These are phyloP conservation scores for Taphrina sp. DNA, from an alignment of 1,139 yeast species.

Conservation along the genomic window DNA sequence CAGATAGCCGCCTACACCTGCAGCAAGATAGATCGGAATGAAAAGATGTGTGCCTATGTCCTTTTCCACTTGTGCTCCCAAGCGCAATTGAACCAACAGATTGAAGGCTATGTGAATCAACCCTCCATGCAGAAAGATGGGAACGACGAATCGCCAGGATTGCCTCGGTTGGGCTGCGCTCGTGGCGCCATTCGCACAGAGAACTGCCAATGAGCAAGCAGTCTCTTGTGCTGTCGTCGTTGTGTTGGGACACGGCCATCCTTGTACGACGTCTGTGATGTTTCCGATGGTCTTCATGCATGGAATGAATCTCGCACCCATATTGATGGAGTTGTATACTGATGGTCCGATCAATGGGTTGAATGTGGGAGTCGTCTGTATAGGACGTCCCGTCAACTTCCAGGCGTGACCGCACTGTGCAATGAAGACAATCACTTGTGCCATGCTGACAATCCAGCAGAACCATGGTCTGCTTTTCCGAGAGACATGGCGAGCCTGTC, in stretches of 20 bases:
- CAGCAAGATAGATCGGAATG: constrained; percentile 56
- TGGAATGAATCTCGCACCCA: constrained; percentile 64
- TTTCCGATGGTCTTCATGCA: constrained; percentile 61
- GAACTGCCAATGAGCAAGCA: constrained; percentile 57
- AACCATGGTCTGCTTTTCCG: constrained; percentile 20
- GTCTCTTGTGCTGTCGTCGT: constrained; percentile 55
- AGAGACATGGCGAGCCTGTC: no score
- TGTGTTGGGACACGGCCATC: constrained; percentile 67
- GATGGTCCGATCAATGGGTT: constrained; percentile 86
- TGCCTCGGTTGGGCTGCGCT: constrained; percentile 53
- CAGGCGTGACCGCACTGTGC: constrained; percentile 66
- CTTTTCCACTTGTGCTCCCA: constrained; percentile 65
- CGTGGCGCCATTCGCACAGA: constrained; percentile 61
- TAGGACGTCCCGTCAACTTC: constrained; percentile 61
- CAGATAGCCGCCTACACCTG: constrained; percentile 68
- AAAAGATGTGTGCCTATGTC: constrained; percentile 59
- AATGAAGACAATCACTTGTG: constrained; percentile 63
- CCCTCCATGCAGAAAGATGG: constrained; percentile 77
- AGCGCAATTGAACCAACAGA: constrained; percentile 57
- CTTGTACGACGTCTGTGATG: constrained; percentile 52
- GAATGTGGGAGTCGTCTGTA: constrained; percentile 69
- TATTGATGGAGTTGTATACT: constrained; percentile 46
- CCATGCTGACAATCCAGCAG: constrained; percentile 41
- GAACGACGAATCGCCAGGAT: constrained; percentile 69
- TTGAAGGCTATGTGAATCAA: constrained; percentile 68